Conservation (phyloP, 768 basidiomycete genomes). For the Pleurotus eryngii region DNA sequence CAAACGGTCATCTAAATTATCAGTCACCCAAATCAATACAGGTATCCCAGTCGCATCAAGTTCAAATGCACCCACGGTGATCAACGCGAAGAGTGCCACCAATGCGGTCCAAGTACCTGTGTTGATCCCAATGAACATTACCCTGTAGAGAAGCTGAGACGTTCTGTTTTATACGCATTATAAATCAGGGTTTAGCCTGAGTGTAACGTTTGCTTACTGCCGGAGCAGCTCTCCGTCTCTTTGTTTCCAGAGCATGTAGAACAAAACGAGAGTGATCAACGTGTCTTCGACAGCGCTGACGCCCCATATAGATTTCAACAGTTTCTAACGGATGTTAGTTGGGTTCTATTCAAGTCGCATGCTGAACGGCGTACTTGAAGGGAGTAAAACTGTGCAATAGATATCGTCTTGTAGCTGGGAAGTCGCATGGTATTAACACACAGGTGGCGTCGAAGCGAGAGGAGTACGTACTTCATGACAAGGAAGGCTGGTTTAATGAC, state of each 20-base stretch:
- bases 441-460: too few relatives aligned
- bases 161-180: not conserved
- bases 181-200: too few relatives aligned
- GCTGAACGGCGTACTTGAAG: not conserved
- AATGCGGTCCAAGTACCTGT: slow-evolving; percentile 7
- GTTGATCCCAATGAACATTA: slow-evolving; percentile 25
- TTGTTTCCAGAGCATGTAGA: slow-evolving; percentile 8
- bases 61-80: not conserved
- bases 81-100: not conserved
- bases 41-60: too few relatives aligned
- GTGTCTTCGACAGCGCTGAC: slow-evolving; percentile 2
- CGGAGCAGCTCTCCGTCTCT: not conserved
- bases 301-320: slow-evolving; percentile 6
- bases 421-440: too few relatives aligned
- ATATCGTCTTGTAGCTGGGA: not conserved
- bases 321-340: not conserved
- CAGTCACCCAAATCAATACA: not conserved
- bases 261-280: not conserved
- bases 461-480: not conserved
- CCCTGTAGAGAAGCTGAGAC: slow-evolving; percentile 15
- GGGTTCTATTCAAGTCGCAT: not conserved
- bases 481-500: not conserved
- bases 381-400: not conserved
- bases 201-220: not conserved
- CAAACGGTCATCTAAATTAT: not conserved